phyloP scores from a whole-genome alignment of 345 rosid species.

The Microthlaspi erraticum region DNA sequence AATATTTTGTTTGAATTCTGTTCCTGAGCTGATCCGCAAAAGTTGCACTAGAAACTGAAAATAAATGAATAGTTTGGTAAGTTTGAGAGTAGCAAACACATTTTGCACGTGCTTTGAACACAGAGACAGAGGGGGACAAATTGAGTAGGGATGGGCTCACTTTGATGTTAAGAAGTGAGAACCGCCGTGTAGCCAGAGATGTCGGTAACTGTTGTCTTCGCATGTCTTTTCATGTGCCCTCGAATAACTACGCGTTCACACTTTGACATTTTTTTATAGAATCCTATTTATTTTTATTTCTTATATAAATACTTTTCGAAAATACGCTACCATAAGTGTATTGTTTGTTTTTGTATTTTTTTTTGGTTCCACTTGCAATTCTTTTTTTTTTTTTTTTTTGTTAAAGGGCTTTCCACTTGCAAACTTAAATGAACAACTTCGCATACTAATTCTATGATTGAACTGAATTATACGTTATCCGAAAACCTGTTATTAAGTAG shows the following conservation, averaged over 20 bases:
- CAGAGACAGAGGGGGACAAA: conserved; percentile 13
- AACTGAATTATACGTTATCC: background rate
- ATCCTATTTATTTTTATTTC: background rate
- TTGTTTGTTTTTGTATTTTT: conserved; percentile 12
- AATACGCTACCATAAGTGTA: background rate
- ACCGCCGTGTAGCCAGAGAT: conserved; percentile 39
- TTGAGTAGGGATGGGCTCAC: conserved; percentile 8
- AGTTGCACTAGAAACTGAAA: background rate
- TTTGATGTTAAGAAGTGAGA: conserved; percentile 7
- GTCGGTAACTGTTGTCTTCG: conserved; percentile 39
- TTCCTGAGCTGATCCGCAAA: background rate
- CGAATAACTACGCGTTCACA: conserved; percentile 33
- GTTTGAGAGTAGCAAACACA: conserved; percentile 2
- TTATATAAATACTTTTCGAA: background rate
- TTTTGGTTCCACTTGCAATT: conserved; percentile 25
- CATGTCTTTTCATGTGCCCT: conserved; percentile 37
- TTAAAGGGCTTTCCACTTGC: too few relatives aligned
- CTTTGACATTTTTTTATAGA: background rate
- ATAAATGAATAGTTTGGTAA: conserved; percentile 36
- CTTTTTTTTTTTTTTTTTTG: too few relatives aligned
- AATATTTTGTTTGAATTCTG: background rate
- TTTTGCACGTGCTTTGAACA: conserved; percentile 35
- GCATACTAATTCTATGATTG: background rate
- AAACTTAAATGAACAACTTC: too few relatives aligned
- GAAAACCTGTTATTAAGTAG: background rate